These are phyloP conservation scores for Tagetes patula DNA, from an alignment of 129 eudicot species.

Conservation along the genomic window DNA sequence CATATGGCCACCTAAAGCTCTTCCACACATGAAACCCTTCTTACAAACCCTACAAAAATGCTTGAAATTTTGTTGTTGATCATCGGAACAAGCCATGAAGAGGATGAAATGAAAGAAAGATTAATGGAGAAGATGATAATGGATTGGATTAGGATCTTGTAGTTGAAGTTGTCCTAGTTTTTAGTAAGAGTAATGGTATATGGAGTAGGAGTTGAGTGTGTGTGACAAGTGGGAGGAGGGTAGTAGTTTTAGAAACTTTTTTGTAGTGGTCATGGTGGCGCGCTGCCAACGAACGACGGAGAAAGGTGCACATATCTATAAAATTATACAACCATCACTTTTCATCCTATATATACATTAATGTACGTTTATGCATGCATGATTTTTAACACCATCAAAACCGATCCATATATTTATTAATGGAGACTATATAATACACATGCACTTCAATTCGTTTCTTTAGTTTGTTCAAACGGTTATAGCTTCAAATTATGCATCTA, in stretches of 20 bases:
- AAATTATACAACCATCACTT: slow-evolving; percentile 30
- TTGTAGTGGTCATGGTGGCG: slow-evolving; percentile 35
- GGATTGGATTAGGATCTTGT: slow-evolving; percentile 45
- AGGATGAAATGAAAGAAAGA: slow-evolving; percentile 18
- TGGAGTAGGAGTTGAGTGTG: slow-evolving; percentile 44
- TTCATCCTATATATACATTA: neutral
- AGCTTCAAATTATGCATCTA: neutral
- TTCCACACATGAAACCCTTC: slow-evolving; percentile 95
- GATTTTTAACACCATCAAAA: slow-evolving; percentile 20
- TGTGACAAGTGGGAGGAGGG: slow-evolving; percentile 74
- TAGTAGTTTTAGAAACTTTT: slow-evolving; percentile 35
- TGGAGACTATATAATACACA: neutral
- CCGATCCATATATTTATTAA: neutral
- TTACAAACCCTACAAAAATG: slow-evolving; percentile 81
- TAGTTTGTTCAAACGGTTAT: neutral
- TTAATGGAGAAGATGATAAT: slow-evolving; percentile 26
- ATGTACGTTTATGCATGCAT: no score
- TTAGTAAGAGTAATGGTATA: slow-evolving; percentile 64
- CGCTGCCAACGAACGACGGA: slow-evolving; percentile 44
- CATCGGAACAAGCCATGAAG: slow-evolving; percentile 52
- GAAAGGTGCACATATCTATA: slow-evolving; percentile 23
- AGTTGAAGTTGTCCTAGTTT: slow-evolving; percentile 73
- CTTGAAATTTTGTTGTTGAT: slow-evolving; percentile 61
- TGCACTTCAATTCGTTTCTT: neutral
- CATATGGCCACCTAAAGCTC: slow-evolving; percentile 97